Evolutionary conservation across 78 protist genomes (phyloP).

Genomic region (Dictyostelium brefeldianum): DNA sequence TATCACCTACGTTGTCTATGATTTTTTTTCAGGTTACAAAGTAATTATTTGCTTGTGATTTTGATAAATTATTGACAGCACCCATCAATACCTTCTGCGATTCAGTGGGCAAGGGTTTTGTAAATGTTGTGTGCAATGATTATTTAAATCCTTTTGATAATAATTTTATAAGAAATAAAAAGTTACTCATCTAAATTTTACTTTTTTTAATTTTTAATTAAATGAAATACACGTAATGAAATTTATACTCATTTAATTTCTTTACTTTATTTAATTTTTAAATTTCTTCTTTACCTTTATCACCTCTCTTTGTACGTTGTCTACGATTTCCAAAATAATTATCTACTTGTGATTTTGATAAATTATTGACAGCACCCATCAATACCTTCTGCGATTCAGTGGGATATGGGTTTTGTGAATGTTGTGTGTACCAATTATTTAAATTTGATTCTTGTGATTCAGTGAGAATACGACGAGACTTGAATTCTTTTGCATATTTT

Average conservation of each 20-base stretch:
- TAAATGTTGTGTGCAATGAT: neutral
- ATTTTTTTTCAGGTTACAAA: too few relatives aligned
- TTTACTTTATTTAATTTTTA: too few relatives aligned
- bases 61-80: slow-evolving; percentile 45
- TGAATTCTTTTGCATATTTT: slow-evolving; percentile 45
- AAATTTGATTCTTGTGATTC: slow-evolving; percentile 19
- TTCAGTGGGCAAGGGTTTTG: slow-evolving; percentile 57
- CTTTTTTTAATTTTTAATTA: too few relatives aligned
- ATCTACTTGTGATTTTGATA: slow-evolving; percentile 65
- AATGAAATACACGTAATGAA: too few relatives aligned
- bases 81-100: slow-evolving; percentile 45
- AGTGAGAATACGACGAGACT: slow-evolving; percentile 22
- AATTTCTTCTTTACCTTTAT: too few relatives aligned
- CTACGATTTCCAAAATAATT: slow-evolving; percentile 73
- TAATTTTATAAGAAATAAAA: too few relatives aligned
- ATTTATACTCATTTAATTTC: too few relatives aligned
- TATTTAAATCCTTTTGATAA: too few relatives aligned
- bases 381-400: slow-evolving; percentile 46
- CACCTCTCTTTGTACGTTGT: too few relatives aligned
- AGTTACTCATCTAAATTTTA: too few relatives aligned
- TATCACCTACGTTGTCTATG: neutral
- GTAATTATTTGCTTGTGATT: slow-evolving; percentile 64
- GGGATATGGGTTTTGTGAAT: slow-evolving; percentile 43
- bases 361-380: slow-evolving; percentile 34
- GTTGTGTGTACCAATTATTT: slow-evolving; percentile 19